Conservation (phyloP, 352 stramenopile species). For the Sclerospora graminicola region DNA sequence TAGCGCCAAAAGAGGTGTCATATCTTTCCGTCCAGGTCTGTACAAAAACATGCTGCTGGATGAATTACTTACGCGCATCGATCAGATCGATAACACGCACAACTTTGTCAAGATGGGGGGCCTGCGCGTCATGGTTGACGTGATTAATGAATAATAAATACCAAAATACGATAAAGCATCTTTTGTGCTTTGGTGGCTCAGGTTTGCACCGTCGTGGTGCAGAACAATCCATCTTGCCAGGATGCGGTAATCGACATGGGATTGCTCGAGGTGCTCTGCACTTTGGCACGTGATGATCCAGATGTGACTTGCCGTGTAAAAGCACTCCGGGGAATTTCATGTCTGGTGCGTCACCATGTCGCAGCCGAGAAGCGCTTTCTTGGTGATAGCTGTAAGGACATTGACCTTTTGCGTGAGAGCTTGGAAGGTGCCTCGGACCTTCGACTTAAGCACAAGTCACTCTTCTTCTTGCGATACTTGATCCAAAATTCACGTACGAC, state of each 20-base stretch:
- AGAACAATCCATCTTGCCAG: slow-evolving; percentile 83
- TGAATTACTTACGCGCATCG: slow-evolving; percentile 74
- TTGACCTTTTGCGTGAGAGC: slow-evolving; percentile 46
- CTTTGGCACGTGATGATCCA: slow-evolving; percentile 38
- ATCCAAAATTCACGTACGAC: slow-evolving; percentile 49
- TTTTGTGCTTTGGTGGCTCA: slow-evolving; percentile 58
- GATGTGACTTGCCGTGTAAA: slow-evolving; percentile 69
- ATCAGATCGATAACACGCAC: slow-evolving; percentile 84
- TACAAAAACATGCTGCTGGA: slow-evolving; percentile 79
- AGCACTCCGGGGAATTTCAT: slow-evolving; percentile 72
- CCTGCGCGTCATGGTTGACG: slow-evolving; percentile 38
- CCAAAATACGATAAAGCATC: no score
- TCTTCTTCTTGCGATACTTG: slow-evolving; percentile 80
- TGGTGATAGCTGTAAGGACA: slow-evolving; percentile 37
- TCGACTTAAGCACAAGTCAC: slow-evolving; percentile 66
- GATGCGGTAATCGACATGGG: slow-evolving; percentile 50
- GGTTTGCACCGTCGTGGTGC: slow-evolving; percentile 69
- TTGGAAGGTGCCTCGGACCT: slow-evolving; percentile 40
- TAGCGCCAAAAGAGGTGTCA: no score
- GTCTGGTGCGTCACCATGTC: slow-evolving; percentile 64
- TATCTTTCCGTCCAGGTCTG: slow-evolving; percentile 56
- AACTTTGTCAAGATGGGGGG: slow-evolving; percentile 84
- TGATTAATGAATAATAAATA: slow-evolving; percentile 51
- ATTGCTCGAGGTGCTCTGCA: slow-evolving; percentile 59
- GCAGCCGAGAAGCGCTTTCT: slow-evolving; percentile 54